phyloP scores from a whole-genome alignment of 2,329 filamentous ascomycete genomes.

The Xylariomycetidae sp. region DNA sequence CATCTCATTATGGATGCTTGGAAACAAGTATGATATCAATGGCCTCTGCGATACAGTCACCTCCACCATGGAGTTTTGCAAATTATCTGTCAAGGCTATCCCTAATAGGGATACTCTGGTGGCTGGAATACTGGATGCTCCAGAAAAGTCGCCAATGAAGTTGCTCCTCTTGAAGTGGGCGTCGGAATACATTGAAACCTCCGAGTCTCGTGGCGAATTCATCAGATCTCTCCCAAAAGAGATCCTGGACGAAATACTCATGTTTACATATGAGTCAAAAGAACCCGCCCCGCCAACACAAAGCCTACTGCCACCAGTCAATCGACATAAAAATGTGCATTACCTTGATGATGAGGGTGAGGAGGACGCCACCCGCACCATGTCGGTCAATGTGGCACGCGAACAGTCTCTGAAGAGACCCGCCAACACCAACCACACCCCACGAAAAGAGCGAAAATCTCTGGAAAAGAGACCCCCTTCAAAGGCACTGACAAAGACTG shows the following conservation, averaged over 20 bases:
- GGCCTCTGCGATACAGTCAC: conserved; percentile 54
- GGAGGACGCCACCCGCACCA: conserved; percentile 30
- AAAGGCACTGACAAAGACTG: too few species aligned
- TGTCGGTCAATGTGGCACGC: too few species aligned
- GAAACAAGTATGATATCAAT: conserved; percentile 45
- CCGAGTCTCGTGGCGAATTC: conserved; percentile 51
- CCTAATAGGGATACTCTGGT: conserved; percentile 56
- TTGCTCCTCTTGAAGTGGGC: conserved; percentile 57
- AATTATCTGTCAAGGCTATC: conserved; percentile 48
- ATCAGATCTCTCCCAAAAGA: conserved; percentile 58
- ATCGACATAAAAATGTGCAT: conserved; percentile 47
- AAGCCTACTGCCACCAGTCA: conserved; percentile 13
- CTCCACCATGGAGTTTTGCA: conserved; percentile 53
- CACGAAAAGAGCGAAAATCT: too few species aligned
- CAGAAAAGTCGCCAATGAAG: conserved; percentile 55
- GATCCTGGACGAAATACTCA: conserved; percentile 58
- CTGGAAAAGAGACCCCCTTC: too few species aligned
- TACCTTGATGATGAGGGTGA: conserved; percentile 40
- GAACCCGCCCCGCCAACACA: conserved; percentile 9
- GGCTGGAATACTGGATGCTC: conserved; percentile 58
- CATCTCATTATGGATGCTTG: conserved; percentile 54
- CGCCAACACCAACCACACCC: too few species aligned
- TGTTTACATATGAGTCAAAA: conserved; percentile 35
- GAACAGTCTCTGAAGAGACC: too few species aligned
- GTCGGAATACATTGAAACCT: conserved; percentile 58